Evolutionary conservation across 345 rosid genomes (phyloP).

Genomic region (Clausena lansium): DNA sequence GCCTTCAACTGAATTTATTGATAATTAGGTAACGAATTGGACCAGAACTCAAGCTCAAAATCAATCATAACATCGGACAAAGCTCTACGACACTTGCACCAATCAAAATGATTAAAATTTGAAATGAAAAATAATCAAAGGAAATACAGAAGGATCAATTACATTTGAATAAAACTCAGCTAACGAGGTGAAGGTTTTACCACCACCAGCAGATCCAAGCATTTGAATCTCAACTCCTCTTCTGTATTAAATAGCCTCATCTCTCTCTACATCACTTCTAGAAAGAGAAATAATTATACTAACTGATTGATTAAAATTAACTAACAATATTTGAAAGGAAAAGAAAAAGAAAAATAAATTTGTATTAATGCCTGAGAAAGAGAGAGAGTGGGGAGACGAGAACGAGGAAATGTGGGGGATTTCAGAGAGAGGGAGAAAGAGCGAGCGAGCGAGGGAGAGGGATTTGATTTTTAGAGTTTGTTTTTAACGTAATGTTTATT

Average conservation of each 20-base stretch:
- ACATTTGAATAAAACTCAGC: neutral
- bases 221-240: slow-evolving; percentile 29
- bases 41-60: slow-evolving; percentile 3
- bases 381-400: neutral
- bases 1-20: neutral
- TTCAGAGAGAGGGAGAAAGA: neutral
- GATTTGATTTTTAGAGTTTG: slow-evolving; percentile 14
- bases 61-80: neutral
- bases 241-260: slow-evolving; percentile 1
- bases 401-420: neutral
- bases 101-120: neutral
- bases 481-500: neutral
- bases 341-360: neutral
- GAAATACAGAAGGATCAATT: neutral
- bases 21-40: neutral
- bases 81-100: neutral
- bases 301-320: neutral
- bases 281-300: neutral
- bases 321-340: slow-evolving; percentile 6
- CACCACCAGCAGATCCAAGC: slow-evolving; percentile 44
- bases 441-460: neutral
- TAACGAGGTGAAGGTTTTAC: slow-evolving; percentile 19
- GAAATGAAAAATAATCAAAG: neutral
- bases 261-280: slow-evolving; percentile 6
- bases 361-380: neutral